phyloP scores from a whole-genome alignment of 176 grass and related monocot species.

The Carex pumila region DNA sequence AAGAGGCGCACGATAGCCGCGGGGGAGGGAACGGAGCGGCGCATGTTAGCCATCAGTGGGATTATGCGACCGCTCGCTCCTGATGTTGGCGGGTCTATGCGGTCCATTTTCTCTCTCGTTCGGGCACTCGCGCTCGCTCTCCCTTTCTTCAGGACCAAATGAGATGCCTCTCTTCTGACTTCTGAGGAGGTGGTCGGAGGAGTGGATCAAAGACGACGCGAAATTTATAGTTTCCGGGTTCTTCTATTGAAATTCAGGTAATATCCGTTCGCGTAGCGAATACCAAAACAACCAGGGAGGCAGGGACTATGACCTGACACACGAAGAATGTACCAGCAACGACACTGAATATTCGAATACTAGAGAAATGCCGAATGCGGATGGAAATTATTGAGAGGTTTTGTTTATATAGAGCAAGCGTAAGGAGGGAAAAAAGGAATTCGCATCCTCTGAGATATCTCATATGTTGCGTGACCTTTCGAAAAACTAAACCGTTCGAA shows the following conservation, averaged over 20 bases:
- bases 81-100: slow-evolving; percentile 66
- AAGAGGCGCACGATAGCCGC: slow-evolving; percentile 51
- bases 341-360: background rate
- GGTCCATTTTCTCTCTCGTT: slow-evolving; percentile 17
- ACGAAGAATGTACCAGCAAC: background rate
- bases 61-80: slow-evolving; percentile 87
- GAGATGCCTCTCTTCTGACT: background rate
- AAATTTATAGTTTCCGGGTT: background rate
- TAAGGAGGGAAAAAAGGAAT: background rate
- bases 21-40: slow-evolving; percentile 57
- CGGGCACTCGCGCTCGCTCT: background rate
- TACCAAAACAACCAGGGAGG: fast-evolving
- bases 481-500: too few relatives aligned
- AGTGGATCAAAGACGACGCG: background rate
- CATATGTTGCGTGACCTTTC: too few relatives aligned
- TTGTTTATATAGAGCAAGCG: background rate
- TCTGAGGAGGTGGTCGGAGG: background rate
- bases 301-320: background rate
- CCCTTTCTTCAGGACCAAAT: background rate
- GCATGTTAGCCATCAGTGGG: slow-evolving; percentile 45
- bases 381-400: background rate
- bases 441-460: too few relatives aligned
- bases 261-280: background rate
- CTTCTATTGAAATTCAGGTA: background rate
- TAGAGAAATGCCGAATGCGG: background rate